Evolutionary conservation across 2,329 filamentous ascomycete genomes (phyloP), one percentile per base, ranked within the genome.

Genomic region (Pyricularia pennisetigena): DNA sequence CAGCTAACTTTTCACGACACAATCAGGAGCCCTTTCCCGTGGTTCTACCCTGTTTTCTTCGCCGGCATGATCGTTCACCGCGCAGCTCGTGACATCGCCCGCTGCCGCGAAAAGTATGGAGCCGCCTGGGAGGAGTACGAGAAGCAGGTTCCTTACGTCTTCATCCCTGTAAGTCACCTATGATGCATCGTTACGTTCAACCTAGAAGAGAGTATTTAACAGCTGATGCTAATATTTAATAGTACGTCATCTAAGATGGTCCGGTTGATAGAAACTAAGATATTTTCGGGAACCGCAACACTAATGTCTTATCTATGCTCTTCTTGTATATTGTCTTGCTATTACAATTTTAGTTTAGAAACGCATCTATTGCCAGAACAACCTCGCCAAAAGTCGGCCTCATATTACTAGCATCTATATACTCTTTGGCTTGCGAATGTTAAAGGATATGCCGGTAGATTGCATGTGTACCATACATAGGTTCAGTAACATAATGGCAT

Each of bases 31-130:
- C 91, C 92, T 0, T 94, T 96, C 79, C 93, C 93, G 0, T 97
- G 92, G 92, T 96, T 97, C 79, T 95, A 96, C 75, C 90, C 92
- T 0, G 77, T 92, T 64, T 97, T 97, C 83, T 97, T 97, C 77
- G 82, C 82, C 49, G 80, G 81, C 72, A 95, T 95, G 92, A 95
- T 96, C 75, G 82, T 88, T 3, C 93, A 96, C 79, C 90, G 92
- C 69, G 90, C 91, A 12, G 79, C 81, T 67, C 85, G 93, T 71
- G 93, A 97, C 76, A 92, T 94, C 71, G 83, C 89, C 75, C 85
- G 89, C 71, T 97, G 93, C 79, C 87, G 87, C 70, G 82, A 82
- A 74, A 94, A 92, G 83, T 97, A 97, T 78, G 92, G 72, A 68
- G 72, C 72, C 12, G 70, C 72, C 57, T 74, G 72, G 72, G 70